Percentiles rank a stretch among this genome's conserved stretches.
These are phyloP conservation scores for Barnettozyma californica DNA, from an alignment of 805 yeast species.

Conservation along the genomic window DNA sequence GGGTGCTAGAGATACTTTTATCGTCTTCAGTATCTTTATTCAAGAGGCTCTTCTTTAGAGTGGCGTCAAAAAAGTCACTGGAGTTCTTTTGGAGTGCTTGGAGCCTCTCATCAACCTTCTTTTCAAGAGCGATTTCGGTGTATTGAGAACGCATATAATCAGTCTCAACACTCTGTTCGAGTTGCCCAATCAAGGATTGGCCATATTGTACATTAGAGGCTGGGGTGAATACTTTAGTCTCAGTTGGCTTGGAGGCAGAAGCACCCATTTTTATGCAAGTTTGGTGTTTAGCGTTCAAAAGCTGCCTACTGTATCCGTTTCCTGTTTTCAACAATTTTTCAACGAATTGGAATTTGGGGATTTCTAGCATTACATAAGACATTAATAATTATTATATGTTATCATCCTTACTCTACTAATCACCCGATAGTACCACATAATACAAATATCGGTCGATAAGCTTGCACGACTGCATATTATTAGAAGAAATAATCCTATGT, in stretches of 20 bases:
- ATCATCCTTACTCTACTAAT: neutral
- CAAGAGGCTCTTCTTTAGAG: slow-evolving; percentile 39
- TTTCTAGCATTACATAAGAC: neutral
- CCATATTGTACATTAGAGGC: slow-evolving; percentile 64
- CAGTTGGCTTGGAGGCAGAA: slow-evolving; percentile 51
- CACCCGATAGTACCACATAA: too few species aligned
- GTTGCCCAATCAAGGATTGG: slow-evolving; percentile 55
- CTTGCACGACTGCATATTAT: too few species aligned
- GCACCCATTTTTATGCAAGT: slow-evolving; percentile 44
- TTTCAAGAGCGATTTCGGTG: slow-evolving; percentile 61
- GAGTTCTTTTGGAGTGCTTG: slow-evolving; percentile 49
- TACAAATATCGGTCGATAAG: too few species aligned
- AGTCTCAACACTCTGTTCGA: slow-evolving; percentile 59
- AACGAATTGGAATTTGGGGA: neutral
- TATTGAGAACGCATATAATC: slow-evolving; percentile 68
- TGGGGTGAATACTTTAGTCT: slow-evolving; percentile 62
- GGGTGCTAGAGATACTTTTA: slow-evolving; percentile 25
- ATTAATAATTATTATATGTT: neutral
- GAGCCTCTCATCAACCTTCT: slow-evolving; percentile 55
- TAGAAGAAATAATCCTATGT: too few species aligned
- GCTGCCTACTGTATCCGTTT: neutral
- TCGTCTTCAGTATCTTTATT: slow-evolving; percentile 30
- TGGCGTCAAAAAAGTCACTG: slow-evolving; percentile 43
- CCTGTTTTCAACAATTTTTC: slow-evolving; percentile 1
- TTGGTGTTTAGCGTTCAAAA: neutral